Base-by-base conservation (phyloP, 1,139 yeast genomes). In the Zygosaccharomyces sapae region DNA sequence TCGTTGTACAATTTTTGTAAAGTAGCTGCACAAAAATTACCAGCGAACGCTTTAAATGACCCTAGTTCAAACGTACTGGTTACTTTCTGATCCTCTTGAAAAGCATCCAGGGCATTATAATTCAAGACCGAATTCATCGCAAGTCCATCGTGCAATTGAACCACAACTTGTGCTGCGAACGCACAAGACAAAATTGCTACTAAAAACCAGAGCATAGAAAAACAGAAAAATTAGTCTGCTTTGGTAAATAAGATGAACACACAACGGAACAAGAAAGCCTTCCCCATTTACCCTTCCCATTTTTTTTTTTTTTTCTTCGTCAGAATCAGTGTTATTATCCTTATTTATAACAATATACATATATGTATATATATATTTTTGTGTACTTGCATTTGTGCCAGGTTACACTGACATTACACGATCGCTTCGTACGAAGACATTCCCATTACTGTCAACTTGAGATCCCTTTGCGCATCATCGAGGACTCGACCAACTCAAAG, bases 21-120 rank as follows among this genome's bases (percentile, higher is more conserved):
- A 25, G 51, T 41, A 1, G 46, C 50, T 7, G 48, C 47, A 13
- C 54, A 48, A 41, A 64, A 61, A 10, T 63, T 61, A 24, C 67
- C 68, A 25, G 52, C 43, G 24, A 64, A 47, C 10, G 66, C 68
- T 24, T 54, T 53, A 43, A 61, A 64, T 3, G 50, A 39, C 1
- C 67, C 67, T 9, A 65, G 44, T 12, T 51, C 50, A 38, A 57
- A 57, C 3, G 50, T 44, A 5, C 52, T 56, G 1, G 59, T 31
- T 7, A 7, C 25, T 6, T 34, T 22, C 4, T 5, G 18, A 29
- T 19, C 22, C 2, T 33, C 6, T 10, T 33, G 18, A n/a, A 10
- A 7, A 27, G 30, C 4, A 12, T 31, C 20, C 12, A 38, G 10
- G 9, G 38, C 3, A 33, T 41, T 27, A 4, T 18, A 6, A 2